These are phyloP conservation scores for Xylariaceae sp. DNA, from an alignment of 2,329 filamentous ascomycete species.

Conservation along the genomic window DNA sequence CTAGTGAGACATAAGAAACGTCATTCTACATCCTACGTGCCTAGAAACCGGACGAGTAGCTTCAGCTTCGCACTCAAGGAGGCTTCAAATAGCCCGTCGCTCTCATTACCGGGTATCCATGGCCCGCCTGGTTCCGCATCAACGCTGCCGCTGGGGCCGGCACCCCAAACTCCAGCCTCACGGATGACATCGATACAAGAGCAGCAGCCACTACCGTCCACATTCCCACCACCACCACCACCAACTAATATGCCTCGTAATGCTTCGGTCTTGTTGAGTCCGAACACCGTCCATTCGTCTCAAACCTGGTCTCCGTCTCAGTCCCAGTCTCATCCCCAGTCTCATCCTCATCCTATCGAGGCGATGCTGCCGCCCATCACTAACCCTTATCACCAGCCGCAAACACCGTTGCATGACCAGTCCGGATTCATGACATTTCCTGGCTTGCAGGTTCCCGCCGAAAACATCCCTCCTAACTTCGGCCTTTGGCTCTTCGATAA, in stretches of 20 bases:
- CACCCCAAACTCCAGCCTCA: conserved; percentile 1
- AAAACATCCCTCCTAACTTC: conserved; percentile 37
- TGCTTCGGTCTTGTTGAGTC: conserved; percentile 40
- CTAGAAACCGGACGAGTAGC: conserved; percentile 46
- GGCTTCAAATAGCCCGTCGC: conserved; percentile 22
- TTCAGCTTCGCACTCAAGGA: conserved; percentile 35
- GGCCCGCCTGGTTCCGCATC: conserved; percentile 6
- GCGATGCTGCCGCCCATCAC: conserved; percentile 36
- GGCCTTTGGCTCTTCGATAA: conserved; percentile 48
- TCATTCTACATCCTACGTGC: conserved; percentile 51
- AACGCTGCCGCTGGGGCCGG: conserved; percentile 2
- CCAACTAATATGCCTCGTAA: conserved; percentile 38
- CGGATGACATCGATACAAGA: conserved; percentile 1
- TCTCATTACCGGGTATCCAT: conserved; percentile 22
- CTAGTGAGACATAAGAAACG: conserved; percentile 63
- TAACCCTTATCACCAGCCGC: conserved; percentile 31
- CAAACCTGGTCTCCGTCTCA: too few relatives aligned
- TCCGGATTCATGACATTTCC: conserved; percentile 32
- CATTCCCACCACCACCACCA: conserved; percentile 22
- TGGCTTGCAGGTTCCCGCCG: conserved; percentile 30
- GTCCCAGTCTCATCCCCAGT: too few relatives aligned
- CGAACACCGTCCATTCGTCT: conserved; percentile 32
- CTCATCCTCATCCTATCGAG: conserved; percentile 29
- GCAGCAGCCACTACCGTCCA: conserved; percentile 15
- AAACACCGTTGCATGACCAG: conserved; percentile 27